Base-by-base conservation (phyloP, 1,284 basidiomycete species). In the Apiotrichum domesticum region DNA sequence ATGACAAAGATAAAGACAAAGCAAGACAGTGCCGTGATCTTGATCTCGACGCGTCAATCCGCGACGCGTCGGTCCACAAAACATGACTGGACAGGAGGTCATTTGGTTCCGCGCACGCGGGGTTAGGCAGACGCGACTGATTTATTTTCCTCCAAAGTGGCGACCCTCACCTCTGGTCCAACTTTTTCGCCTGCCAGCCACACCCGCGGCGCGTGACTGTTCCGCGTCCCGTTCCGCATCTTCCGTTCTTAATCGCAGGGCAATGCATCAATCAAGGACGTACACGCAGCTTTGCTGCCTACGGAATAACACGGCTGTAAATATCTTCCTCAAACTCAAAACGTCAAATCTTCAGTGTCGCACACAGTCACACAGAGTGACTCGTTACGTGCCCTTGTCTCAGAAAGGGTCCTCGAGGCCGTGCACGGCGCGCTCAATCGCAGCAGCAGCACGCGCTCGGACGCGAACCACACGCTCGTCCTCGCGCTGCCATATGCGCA, bases 401-500 rank as follows among this genome's bases (percentile, higher is more conserved):
- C 35, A 49, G 37, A 49, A 3, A 4, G 47, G 47, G 4, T 51
- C 50, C n/a, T 35, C 32, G 14, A 62, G 35, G 5, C 61, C 61
- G 3, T 57, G 41, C 34, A 42, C 50, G 4, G 61, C 61, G 15
- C 61, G 55, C 49, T 58, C 55, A 13, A 62, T 33, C 2, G 40
- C 46, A 2, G 57, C 55, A 6, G 21, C 35, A 15, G 63, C 54
- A 34, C 54, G 53, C 14, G 58, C 60, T 7, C 52, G 42, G 14
- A 56, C 37, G 11, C 60, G 44, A n/a, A 3, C 21, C 2, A 69
- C 54, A 50, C 63, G 64, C 15, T 44, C 62, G 34, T 66, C 62
- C 52, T 73, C 71, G 41, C 69, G 64, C 15, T 61, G 63, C 65
- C 65, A 72, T 3, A 71, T 62, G 45, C 58, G 57, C 1, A 56